Percentiles rank a stretch among this genome's conserved stretches.
These are phyloP conservation scores for Umbelopsis vinacea DNA, from an alignment of 192 early-diverging fungal genomes.

Conservation along the genomic window DNA sequence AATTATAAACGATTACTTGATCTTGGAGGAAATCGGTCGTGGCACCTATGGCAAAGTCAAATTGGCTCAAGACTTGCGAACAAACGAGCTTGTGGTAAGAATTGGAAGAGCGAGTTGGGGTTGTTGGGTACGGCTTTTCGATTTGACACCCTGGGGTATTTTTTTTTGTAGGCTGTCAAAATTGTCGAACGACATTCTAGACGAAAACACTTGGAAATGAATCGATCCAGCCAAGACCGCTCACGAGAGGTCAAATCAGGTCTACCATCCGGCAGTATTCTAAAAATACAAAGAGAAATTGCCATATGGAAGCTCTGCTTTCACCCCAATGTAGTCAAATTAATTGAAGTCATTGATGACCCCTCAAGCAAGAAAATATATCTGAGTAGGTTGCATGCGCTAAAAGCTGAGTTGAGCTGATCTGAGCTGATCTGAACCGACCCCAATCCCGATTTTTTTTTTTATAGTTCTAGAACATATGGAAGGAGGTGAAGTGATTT, in stretches of 20 bases:
- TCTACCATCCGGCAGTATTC: slow-evolving; percentile 51
- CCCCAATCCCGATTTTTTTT: slow-evolving; percentile 14
- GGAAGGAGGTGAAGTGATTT: slow-evolving; percentile 91
- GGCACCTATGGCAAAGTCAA: slow-evolving; percentile 98
- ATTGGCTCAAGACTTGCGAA: slow-evolving; percentile 77
- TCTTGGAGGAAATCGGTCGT: slow-evolving; percentile 87
- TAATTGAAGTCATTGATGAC: slow-evolving; percentile 96
- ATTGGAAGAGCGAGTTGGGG: neutral
- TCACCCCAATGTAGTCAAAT: slow-evolving; percentile 91
- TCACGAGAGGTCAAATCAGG: slow-evolving; percentile 19
- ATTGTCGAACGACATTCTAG: slow-evolving; percentile 71
- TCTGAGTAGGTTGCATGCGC: slow-evolving; percentile 57
- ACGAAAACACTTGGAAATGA: slow-evolving; percentile 46
- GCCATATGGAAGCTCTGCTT: slow-evolving; percentile 94
- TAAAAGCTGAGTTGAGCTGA: neutral
- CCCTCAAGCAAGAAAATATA: slow-evolving; percentile 91
- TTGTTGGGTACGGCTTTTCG: neutral
- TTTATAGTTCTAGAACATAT: slow-evolving; percentile 77
- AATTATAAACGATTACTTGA: slow-evolving; percentile 95
- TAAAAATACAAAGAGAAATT: slow-evolving; percentile 95
- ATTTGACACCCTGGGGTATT: slow-evolving; percentile 16
- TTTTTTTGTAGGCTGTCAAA: slow-evolving; percentile 63
- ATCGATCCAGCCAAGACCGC: slow-evolving; percentile 30
- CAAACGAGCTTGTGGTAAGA: slow-evolving; percentile 78
- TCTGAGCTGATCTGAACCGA: no score